These are phyloP conservation scores for Lithospermum erythrorhizon DNA, from an alignment of 257 asterid genomes.

Conservation along the genomic window DNA sequence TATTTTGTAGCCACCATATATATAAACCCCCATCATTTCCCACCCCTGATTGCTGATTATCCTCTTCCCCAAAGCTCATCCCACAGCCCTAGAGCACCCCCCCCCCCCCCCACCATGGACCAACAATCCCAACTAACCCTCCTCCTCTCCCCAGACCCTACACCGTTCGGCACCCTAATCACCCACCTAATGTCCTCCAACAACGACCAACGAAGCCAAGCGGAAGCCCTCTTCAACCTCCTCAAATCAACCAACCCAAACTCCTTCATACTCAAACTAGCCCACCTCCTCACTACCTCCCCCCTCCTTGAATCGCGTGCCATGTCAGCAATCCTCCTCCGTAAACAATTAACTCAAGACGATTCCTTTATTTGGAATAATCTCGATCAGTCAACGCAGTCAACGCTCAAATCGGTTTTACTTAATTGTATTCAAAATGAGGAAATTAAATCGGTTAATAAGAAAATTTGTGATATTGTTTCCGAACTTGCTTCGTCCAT, in stretches of 20 bases:
- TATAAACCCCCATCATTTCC: too few relatives aligned
- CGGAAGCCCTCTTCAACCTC: slow-evolving; percentile 73
- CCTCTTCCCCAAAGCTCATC: slow-evolving; percentile 8
- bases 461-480: slow-evolving; percentile 77
- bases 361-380: slow-evolving; percentile 81
- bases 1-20: too few relatives aligned
- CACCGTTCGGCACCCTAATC: slow-evolving; percentile 64
- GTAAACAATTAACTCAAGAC: slow-evolving; percentile 76
- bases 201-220: slow-evolving; percentile 85
- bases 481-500: slow-evolving; percentile 88
- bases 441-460: slow-evolving; percentile 44
- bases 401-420: slow-evolving; percentile 44
- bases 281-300: slow-evolving; percentile 53
- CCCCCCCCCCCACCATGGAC: slow-evolving; percentile 26
- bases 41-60: not conserved
- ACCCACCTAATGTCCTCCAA: slow-evolving; percentile 73
- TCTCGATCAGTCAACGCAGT: slow-evolving; percentile 42
- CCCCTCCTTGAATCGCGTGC: slow-evolving; percentile 56
- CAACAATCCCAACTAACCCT: slow-evolving; percentile 74
- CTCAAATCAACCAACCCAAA: slow-evolving; percentile 81
- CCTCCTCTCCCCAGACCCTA: slow-evolving; percentile 66
- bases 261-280: slow-evolving; percentile 56
- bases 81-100: too few relatives aligned
- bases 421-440: slow-evolving; percentile 56
- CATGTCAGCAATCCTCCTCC: slow-evolving; percentile 70